Base-by-base conservation (phyloP, 1,284 basidiomycete genomes). In the Earliella scabrosa region DNA sequence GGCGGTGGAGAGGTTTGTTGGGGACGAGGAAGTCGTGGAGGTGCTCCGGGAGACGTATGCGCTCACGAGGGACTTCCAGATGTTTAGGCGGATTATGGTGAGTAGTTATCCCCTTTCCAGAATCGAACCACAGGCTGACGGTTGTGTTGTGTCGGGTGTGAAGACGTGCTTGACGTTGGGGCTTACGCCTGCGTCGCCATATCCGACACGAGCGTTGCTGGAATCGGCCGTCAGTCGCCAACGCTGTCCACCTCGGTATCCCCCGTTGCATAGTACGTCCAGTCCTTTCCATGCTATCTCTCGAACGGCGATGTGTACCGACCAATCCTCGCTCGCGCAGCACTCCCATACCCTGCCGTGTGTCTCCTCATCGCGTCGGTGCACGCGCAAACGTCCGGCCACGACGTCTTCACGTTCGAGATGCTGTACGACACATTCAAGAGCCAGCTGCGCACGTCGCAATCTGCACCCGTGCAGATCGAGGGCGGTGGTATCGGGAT, bases 401-500 rank as follows among this genome's bases (percentile, higher is more conserved):
- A 92, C 58, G 79, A 85, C 23, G 68, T 68, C 6, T 81, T 92
- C 67, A 93, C 86, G 2, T 93, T 93, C 67, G 90, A 92, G 68
- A 89, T 92, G 86, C 77, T 93, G 3, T 75, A 86, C 59, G 86
- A 90, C 45, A 74, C 77, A 18, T 89, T 91, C 68, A 79, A 80
- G 29, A 81, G 82, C 54, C 88, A 91, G 70, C 77, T 89, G 18
- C 83, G 86, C 23, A 78, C 82, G 18, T 88, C 88, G 4, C 77
- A 77, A 16, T 82, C 86, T 14, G 88, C 89, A 0, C 90, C 90
- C 1, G 82, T 92, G n/a, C 84, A 87, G 53, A 68, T 90, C 27
- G 83, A 84, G 50, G 88, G 89, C 3, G 85, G 84, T 3, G 83
- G 83, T 48, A 87, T 92, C 51, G 88, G 89, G 2, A 91, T 92